These are phyloP conservation scores for Trichoderma guizhouense DNA, from an alignment of 2,329 filamentous ascomycete species.

Conservation along the genomic window DNA sequence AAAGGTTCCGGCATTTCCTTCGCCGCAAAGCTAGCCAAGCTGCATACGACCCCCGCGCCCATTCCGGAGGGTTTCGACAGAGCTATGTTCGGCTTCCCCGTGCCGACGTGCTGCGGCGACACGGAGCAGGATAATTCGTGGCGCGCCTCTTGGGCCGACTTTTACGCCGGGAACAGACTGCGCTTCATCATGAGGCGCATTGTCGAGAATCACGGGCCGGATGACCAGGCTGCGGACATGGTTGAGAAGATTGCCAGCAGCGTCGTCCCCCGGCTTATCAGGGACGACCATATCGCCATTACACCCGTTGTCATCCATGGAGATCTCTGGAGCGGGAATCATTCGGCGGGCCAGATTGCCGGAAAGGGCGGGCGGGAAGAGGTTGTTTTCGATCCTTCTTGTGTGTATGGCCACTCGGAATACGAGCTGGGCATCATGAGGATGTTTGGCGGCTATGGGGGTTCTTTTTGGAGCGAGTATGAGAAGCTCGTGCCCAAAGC, in stretches of 20 bases:
- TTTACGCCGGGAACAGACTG: conserved; percentile 76
- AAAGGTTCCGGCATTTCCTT: conserved; percentile 54
- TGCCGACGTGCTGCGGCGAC: conserved; percentile 80
- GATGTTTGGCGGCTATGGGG: conserved; percentile 89
- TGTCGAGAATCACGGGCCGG: conserved; percentile 59
- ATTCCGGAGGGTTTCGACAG: conserved; percentile 53
- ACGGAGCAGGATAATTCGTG: conserved; percentile 78
- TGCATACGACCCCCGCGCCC: conserved; percentile 75
- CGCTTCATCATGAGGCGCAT: conserved; percentile 59
- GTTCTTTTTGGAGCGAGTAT: conserved; percentile 73
- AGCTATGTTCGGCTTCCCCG: conserved; percentile 78
- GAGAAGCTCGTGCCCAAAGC: conserved; percentile 70
- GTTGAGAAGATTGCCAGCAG: conserved; percentile 61
- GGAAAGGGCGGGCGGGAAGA: conserved; percentile 58
- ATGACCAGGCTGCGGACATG: conserved; percentile 57
- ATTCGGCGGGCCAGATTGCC: conserved; percentile 62
- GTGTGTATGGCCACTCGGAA: conserved; percentile 82
- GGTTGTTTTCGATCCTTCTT: conserved; percentile 77
- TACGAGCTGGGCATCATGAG: conserved; percentile 92
- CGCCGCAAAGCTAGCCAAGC: conserved; percentile 70
- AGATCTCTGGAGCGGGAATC: conserved; percentile 91
- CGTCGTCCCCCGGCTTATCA: conserved; percentile 75
- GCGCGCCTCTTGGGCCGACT: conserved; percentile 73
- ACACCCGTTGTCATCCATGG: conserved; percentile 83
- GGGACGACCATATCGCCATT: conserved; percentile 61